These are phyloP conservation scores for Suhomyces ambrosiae DNA, from an alignment of 1,139 yeast genomes.

Conservation along the genomic window DNA sequence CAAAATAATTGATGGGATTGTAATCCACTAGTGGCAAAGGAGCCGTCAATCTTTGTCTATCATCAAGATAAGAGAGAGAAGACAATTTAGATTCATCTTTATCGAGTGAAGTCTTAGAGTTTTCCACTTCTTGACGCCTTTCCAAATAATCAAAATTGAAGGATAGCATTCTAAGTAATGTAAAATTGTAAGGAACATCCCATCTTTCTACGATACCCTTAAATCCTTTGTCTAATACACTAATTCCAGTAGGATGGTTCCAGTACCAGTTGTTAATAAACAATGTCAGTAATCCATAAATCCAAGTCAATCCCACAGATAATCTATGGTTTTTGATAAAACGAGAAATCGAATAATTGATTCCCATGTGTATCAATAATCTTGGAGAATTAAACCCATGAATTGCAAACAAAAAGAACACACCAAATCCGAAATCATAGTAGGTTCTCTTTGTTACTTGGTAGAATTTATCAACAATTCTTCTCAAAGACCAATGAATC, in stretches of 20 bases:
- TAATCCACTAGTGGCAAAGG: slow-evolving; percentile 67
- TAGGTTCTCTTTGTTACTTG: slow-evolving; percentile 38
- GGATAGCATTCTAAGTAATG: slow-evolving; percentile 80
- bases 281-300: slow-evolving; percentile 71
- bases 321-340: slow-evolving; percentile 29
- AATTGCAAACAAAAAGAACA: slow-evolving; percentile 66
- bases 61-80: slow-evolving; percentile 42
- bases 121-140: slow-evolving; percentile 26
- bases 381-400: slow-evolving; percentile 78
- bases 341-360: slow-evolving; percentile 59
- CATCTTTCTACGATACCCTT: slow-evolving; percentile 83
- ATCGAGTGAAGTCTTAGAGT: slow-evolving; percentile 6
- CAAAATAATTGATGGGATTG: slow-evolving; percentile 61
- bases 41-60: slow-evolving; percentile 66
- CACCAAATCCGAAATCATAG: slow-evolving; percentile 75
- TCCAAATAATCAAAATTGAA: slow-evolving; percentile 76
- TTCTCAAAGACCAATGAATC: slow-evolving; percentile 57
- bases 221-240: slow-evolving; percentile 56
- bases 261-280: slow-evolving; percentile 75
- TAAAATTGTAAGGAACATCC: slow-evolving; percentile 95
- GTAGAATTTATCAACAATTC: slow-evolving; percentile 25
- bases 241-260: slow-evolving; percentile 53
- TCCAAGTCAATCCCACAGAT: slow-evolving; percentile 60
- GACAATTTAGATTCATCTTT: slow-evolving; percentile 6
- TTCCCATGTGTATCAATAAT: slow-evolving; percentile 56